These are phyloP conservation scores for Neofusicoccum kwambonambiense DNA, from an alignment of 2,329 filamentous ascomycete species.

Conservation along the genomic window DNA sequence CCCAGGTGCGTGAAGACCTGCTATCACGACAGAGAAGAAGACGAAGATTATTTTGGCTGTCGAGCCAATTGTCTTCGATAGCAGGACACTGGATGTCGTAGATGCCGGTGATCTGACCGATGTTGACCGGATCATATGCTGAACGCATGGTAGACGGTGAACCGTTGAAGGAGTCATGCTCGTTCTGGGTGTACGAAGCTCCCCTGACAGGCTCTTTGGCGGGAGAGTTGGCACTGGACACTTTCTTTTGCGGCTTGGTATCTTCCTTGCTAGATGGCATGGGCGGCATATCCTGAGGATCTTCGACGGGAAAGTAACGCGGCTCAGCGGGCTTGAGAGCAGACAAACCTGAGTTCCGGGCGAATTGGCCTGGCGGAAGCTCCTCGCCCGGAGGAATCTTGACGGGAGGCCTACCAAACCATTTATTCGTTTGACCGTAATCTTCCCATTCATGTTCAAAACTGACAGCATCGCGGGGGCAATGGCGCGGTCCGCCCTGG, in stretches of 20 bases:
- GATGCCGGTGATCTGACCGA: slow-evolving; percentile 39
- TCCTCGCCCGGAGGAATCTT: neutral
- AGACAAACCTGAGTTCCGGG: neutral
- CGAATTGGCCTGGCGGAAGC: neutral
- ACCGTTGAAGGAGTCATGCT: neutral
- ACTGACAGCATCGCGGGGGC: neutral
- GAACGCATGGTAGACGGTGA: neutral
- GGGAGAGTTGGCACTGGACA: neutral
- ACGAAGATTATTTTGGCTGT: slow-evolving; percentile 22
- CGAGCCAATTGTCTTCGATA: slow-evolving; percentile 26
- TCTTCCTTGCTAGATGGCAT: neutral
- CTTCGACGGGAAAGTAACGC: slow-evolving; percentile 20
- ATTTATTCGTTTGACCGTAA: neutral
- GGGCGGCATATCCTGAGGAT: neutral
- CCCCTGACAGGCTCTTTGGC: neutral
- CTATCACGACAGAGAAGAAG: slow-evolving; percentile 38
- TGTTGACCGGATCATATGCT: neutral
- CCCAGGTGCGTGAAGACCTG: slow-evolving; percentile 44
- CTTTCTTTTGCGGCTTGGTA: neutral
- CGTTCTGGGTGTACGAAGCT: neutral
- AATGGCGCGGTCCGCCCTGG: neutral
- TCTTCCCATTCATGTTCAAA: neutral
- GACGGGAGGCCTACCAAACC: neutral
- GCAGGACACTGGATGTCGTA: slow-evolving; percentile 40
- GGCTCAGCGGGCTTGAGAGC: neutral